A percentile compares a stretch with the other conserved stretches of the same genome.
Conservation (phyloP, 2,329 filamentous ascomycete species). For the Trematosphaeria pertusa region DNA sequence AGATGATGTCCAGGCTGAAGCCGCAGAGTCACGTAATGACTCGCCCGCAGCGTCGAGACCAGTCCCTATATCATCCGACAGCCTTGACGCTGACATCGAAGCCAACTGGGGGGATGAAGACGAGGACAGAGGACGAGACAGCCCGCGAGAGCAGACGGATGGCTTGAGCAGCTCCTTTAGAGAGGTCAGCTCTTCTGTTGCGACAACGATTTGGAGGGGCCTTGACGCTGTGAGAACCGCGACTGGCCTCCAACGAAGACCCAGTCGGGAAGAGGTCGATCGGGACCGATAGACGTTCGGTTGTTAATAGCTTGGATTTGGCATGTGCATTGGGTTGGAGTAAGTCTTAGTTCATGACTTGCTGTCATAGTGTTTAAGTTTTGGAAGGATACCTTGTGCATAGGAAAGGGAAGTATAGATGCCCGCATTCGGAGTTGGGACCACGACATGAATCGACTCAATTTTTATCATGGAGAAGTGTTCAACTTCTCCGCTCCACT, state of each 20-base stretch:
- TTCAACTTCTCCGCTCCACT: background rate
- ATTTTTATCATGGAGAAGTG: background rate
- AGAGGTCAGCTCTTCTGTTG: slow-evolving; percentile 41
- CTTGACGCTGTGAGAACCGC: slow-evolving; percentile 40
- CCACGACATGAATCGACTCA: slow-evolving; percentile 8
- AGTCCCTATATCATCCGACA: slow-evolving; percentile 44
- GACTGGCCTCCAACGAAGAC: slow-evolving; percentile 37
- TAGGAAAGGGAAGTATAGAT: slow-evolving; percentile 1
- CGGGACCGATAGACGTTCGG: slow-evolving; percentile 40
- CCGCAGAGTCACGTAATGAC: slow-evolving; percentile 54
- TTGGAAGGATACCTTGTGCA: slow-evolving; percentile 9
- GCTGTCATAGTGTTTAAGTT: slow-evolving; percentile 13
- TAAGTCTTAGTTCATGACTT: background rate
- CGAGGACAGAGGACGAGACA: slow-evolving; percentile 41
- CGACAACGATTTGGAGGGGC: slow-evolving; percentile 45
- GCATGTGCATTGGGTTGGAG: slow-evolving; percentile 9
- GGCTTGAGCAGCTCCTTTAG: slow-evolving; percentile 35
- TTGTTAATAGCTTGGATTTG: slow-evolving; percentile 5
- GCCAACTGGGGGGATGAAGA: slow-evolving; percentile 50
- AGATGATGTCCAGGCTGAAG: slow-evolving; percentile 54
- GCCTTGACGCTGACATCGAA: slow-evolving; percentile 36
- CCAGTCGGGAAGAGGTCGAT: slow-evolving; percentile 41
- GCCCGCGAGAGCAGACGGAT: slow-evolving; percentile 15
- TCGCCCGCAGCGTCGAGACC: slow-evolving; percentile 60
- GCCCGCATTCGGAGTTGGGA: background rate